phyloP scores from a whole-genome alignment of 1,284 basidiomycete species.

The Naganishia sp. region DNA sequence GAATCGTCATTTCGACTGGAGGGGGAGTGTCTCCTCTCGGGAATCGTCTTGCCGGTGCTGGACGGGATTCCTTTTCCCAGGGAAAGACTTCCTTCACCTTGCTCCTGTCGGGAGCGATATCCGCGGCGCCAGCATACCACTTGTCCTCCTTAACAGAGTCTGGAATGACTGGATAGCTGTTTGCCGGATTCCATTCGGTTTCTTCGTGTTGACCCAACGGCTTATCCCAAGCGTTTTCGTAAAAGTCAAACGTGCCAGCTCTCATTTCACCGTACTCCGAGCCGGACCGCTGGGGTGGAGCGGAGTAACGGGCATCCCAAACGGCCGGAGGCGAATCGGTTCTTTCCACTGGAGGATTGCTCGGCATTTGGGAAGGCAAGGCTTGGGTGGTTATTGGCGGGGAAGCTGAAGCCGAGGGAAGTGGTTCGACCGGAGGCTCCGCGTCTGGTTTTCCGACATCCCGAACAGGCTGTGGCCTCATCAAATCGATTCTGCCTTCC shows the following conservation, averaged over 20 bases:
- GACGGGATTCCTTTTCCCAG: constrained; percentile 75
- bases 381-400: constrained; percentile 37
- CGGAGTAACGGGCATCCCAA: constrained; percentile 56
- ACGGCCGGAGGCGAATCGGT: constrained; percentile 37
- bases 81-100: constrained; percentile 85
- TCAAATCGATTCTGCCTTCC: constrained; percentile 79
- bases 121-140: constrained; percentile 56
- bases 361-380: constrained; percentile 27
- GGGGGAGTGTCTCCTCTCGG: constrained; percentile 67
- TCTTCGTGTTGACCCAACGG: constrained; percentile 47
- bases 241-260: constrained; percentile 52
- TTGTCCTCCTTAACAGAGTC: constrained; percentile 49
- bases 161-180: constrained; percentile 47
- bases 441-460: constrained; percentile 45
- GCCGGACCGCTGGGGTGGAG: constrained; percentile 53
- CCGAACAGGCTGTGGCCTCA: constrained; percentile 61
- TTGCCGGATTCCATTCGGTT: constrained; percentile 37
- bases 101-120: constrained; percentile 64
- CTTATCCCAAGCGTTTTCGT: constrained; percentile 59
- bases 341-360: constrained; percentile 25
- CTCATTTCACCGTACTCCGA: constrained; percentile 55
- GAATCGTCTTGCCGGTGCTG: constrained; percentile 70
- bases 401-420: constrained; percentile 56
- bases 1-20: constrained; percentile 54
- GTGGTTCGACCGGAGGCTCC: constrained; percentile 33